Evolutionary conservation across 1,284 basidiomycete genomes (phyloP).

Genomic region (Irpex sp.): DNA sequence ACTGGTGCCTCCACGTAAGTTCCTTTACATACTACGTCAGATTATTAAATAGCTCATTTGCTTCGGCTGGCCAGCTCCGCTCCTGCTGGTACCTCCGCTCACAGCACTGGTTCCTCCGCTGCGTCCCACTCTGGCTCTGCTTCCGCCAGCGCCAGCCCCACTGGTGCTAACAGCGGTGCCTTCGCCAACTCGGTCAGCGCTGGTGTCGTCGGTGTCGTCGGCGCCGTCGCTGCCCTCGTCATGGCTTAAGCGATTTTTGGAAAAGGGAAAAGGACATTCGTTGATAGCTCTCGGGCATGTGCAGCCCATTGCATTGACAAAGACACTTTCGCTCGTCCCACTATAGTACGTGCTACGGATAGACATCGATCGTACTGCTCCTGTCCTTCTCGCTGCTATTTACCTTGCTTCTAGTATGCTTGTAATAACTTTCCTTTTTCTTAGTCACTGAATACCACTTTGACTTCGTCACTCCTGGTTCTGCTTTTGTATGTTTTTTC

Average conservation of each 20-base stretch:
- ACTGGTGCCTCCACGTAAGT: not conserved
- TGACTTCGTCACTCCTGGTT: not conserved
- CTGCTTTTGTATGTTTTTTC: not conserved
- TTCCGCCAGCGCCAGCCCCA: conserved; percentile 14
- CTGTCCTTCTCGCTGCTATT: not conserved
- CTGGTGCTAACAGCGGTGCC: conserved; percentile 15
- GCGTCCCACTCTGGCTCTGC: conserved; percentile 1
- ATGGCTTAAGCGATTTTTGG: conserved; percentile 18
- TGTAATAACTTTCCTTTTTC: not conserved
- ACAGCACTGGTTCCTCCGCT: not conserved
- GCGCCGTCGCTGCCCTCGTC: conserved; percentile 21
- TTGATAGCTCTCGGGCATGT: not conserved
- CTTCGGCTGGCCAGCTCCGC: not conserved
- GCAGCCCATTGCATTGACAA: not conserved
- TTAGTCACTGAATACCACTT: not conserved
- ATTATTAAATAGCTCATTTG: not conserved
- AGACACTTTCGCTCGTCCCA: not conserved
- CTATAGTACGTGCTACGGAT: not conserved
- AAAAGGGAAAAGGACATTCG: conserved; percentile 6
- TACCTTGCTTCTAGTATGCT: not conserved
- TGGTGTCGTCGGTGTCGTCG: conserved; percentile 21
- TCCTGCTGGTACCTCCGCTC: not conserved
- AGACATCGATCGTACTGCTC: not conserved
- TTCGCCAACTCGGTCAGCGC: conserved; percentile 16
- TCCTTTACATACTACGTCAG: not conserved